Evolutionary conservation across 2,329 filamentous ascomycete genomes (phyloP), one percentile per base, ranked within the genome.

Genomic region (Exophiala calicioides): DNA sequence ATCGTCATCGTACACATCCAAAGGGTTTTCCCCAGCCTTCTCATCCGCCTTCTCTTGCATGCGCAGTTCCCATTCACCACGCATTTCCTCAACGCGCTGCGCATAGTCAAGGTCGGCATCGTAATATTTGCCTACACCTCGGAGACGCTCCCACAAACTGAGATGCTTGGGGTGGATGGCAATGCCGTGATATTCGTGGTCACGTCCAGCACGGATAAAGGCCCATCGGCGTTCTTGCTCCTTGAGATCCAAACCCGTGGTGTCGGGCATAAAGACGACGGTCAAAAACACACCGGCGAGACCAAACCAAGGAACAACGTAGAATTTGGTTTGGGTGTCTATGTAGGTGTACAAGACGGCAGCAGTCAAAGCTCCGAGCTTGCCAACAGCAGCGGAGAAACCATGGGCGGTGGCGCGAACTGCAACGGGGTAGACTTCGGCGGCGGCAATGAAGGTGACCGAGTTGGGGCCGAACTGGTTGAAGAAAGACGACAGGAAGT

Each of bases 391-490:
- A 55, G 91, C 91, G n/a, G 88, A 90, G 71, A 96, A 88, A 47
- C 91, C 91, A 76, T 97, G 91, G 40, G 91, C 91, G 13, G 88
- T 90, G 58, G 91, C 91, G 61, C 91, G 90, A 59, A 97, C 84
- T 7, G 90, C 88, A 0, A 90, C 95, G 7, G 91, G 91, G 78
- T 88, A 97, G n/a, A 95, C 89, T 68, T 97, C 91, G 32, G 89
- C 91, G 32, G 91, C 91, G 26, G 95, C 88, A 58, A 97, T 81
- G 86, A 97, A 97, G 53, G 90, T 95, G 62, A 96, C 90, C 35
- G 83, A 85, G 79, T 97, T 97, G 69, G 91, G 91, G 9, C 91
- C 91, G 63, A 97, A 97, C 68, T 97, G 91, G 79, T 96, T 96
- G 84, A 97, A 97, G 77, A 97, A 97, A 18, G 88, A 95, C 5